Percentiles rank a stretch among this genome's conserved stretches.
These are phyloP conservation scores for Plasmodium berghei DNA, from an alignment of 169 alveolate genomes.

Conservation along the genomic window DNA sequence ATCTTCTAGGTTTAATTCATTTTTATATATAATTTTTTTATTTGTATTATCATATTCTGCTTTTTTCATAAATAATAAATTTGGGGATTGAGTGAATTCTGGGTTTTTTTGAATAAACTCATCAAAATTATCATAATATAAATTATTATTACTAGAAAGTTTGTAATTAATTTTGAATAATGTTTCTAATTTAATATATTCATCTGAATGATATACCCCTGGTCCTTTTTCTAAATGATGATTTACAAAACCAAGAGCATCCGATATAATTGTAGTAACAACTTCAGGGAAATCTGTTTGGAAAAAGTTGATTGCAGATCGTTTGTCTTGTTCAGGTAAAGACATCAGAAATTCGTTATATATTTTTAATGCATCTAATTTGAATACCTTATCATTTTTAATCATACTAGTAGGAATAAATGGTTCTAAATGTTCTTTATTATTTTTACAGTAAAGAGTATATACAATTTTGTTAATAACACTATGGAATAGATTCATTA, in stretches of 20 bases:
- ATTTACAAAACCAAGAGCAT: background rate
- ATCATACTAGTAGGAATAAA: slow-evolving; percentile 24
- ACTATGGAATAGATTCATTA: slow-evolving; percentile 35
- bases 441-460: slow-evolving; percentile 24
- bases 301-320: slow-evolving; percentile 23
- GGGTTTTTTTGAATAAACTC: background rate
- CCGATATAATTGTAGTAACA: background rate
- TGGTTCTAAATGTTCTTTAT: slow-evolving; percentile 19
- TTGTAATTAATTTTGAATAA: slow-evolving; percentile 12
- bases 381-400: background rate
- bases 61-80: slow-evolving; percentile 7
- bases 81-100: background rate
- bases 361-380: slow-evolving; percentile 47
- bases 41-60: slow-evolving; percentile 20
- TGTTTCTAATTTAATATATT: slow-evolving; percentile 18
- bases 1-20: slow-evolving; percentile 5
- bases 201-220: background rate
- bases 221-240: background rate
- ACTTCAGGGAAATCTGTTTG: slow-evolving; percentile 27
- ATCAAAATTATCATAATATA: background rate
- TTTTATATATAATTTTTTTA: background rate
- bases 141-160: slow-evolving; percentile 21
- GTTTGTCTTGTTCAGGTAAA: slow-evolving; percentile 9
- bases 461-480: slow-evolving; percentile 34
- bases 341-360: slow-evolving; percentile 18